Evolutionary conservation across 176 grass and related monocot genomes (phyloP).

Genomic region (Carex cristatella): DNA sequence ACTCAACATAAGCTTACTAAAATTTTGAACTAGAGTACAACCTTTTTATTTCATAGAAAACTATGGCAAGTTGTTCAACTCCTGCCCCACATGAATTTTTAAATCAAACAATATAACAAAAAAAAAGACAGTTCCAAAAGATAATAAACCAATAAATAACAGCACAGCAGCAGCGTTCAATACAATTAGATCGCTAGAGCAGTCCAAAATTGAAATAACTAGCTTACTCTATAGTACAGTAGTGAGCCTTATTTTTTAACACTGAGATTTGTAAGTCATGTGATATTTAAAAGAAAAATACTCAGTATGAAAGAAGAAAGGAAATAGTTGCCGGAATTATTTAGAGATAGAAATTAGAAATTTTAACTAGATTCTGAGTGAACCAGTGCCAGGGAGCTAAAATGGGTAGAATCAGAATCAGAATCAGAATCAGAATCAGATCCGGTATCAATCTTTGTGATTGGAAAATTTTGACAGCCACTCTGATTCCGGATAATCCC

Average conservation of each 20-base stretch:
- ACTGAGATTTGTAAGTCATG: too few species aligned
- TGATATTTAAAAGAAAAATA: not conserved
- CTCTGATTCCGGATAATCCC: not conserved
- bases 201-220: not conserved
- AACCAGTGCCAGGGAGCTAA: not conserved
- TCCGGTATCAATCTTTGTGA: not conserved
- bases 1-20: not conserved
- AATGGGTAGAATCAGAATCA: not conserved
- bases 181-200: not conserved
- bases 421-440: slow-evolving; percentile 1
- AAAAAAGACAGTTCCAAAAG: not conserved
- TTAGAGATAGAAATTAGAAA: not conserved
- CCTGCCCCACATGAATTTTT: not conserved
- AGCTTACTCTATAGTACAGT: not conserved
- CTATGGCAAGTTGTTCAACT: not conserved
- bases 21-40: not conserved
- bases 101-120: not conserved
- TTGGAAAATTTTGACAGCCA: not conserved
- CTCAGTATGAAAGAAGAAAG: not conserved
- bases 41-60: not conserved
- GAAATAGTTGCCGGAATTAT: not conserved
- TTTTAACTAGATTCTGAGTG: not conserved
- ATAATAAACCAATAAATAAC: not conserved
- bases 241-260: not conserved
- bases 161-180: not conserved